A percentile compares a stretch with the other conserved stretches of the same genome.
Evolutionary conservation across 2,329 filamentous ascomycete genomes (phyloP).

Genomic region (Ophiocordyceps unilateralis): DNA sequence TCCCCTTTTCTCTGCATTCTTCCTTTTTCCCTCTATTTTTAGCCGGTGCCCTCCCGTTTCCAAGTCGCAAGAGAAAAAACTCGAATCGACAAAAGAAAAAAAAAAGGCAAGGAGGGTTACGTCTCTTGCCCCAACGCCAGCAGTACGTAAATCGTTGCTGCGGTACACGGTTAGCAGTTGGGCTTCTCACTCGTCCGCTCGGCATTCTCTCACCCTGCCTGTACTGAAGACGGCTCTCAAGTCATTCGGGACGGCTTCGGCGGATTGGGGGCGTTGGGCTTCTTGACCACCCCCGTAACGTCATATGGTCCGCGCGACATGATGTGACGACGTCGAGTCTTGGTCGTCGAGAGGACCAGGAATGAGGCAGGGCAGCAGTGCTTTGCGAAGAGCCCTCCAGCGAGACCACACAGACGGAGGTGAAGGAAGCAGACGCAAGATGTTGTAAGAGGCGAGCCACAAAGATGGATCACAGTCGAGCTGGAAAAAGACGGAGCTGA

Average conservation of each 20-base stretch:
- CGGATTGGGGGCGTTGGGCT: slow-evolving; percentile 16
- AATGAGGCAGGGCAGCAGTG: too few species aligned
- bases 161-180: not conserved
- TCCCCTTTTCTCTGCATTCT: not conserved
- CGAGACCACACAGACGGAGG: too few species aligned
- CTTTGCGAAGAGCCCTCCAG: too few species aligned
- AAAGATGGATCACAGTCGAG: not conserved
- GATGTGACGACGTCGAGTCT: not conserved
- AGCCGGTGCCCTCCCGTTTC: not conserved
- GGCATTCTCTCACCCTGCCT: not conserved
- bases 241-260: slow-evolving; percentile 10
- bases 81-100: not conserved
- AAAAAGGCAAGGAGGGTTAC: not conserved
- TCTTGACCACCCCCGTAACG: slow-evolving; percentile 18
- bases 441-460: too few species aligned
- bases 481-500: not conserved
- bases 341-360: not conserved
- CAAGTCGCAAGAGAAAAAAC: not conserved
- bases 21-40: not conserved
- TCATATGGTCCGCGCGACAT: slow-evolving; percentile 21
- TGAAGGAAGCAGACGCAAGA: too few species aligned
- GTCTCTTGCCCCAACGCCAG: not conserved
- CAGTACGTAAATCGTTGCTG: not conserved
- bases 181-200: too few species aligned
- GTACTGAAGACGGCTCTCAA: not conserved